These are phyloP conservation scores for Elaeagnus macrophylla DNA, from an alignment of 306 rosid species.

Conservation along the genomic window DNA sequence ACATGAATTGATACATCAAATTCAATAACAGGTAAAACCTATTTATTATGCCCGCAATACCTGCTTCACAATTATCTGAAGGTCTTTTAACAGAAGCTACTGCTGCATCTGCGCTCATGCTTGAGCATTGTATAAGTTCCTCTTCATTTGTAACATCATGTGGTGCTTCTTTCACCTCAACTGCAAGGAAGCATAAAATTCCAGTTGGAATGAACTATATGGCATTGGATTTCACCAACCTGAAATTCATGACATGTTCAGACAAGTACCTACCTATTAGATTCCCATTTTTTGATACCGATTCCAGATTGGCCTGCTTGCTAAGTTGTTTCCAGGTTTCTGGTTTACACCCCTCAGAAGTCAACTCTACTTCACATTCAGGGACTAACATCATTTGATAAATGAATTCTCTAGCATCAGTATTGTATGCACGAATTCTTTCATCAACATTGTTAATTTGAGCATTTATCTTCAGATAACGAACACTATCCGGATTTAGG, in stretches of 20 bases:
- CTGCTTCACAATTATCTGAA: conserved; percentile 48
- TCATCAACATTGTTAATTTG: conserved; percentile 66
- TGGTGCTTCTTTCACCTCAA: conserved; percentile 35
- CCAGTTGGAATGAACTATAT: conserved; percentile 21
- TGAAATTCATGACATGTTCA: conserved; percentile 8
- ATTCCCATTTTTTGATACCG: conserved; percentile 32
- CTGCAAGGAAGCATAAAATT: conserved; percentile 34
- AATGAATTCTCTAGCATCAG: conserved; percentile 86
- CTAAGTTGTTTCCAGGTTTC: conserved; percentile 30
- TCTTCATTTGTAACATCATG: conserved; percentile 16
- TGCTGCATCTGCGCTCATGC: conserved; percentile 28
- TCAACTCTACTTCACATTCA: conserved; percentile 29
- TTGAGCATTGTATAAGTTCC: conserved; percentile 29
- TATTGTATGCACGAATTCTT: conserved; percentile 46
- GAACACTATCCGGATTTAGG: conserved; percentile 75
- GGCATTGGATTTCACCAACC: not conserved
- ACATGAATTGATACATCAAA: conserved; percentile 10
- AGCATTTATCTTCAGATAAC: conserved; percentile 73
- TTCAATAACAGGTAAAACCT: conserved; percentile 14
- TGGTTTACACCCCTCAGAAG: conserved; percentile 13
- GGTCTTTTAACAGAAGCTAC: conserved; percentile 61
- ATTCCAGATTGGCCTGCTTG: conserved; percentile 24
- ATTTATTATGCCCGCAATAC: conserved; percentile 24
- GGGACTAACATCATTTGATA: conserved; percentile 56
- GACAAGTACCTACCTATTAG: conserved; percentile 32